Conservation (phyloP, 208 protist genomes). For the Crithidia sp. region DNA sequence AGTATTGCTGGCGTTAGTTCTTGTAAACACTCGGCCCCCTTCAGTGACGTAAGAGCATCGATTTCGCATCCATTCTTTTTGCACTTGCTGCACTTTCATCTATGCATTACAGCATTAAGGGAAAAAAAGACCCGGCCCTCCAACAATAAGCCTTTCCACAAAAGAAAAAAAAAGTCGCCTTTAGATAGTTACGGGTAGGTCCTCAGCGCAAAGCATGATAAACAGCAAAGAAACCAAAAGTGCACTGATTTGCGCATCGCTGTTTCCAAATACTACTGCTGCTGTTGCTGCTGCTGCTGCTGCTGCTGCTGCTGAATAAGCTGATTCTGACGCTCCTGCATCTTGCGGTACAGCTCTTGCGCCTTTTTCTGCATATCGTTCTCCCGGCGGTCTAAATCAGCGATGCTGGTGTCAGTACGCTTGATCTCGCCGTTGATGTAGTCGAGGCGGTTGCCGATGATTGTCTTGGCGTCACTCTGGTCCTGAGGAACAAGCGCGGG, state of each 20-base stretch:
- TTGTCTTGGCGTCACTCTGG: constrained; percentile 89
- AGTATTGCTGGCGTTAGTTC: too few species aligned
- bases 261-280: constrained; percentile 15
- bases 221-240: background rate
- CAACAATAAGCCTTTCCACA: too few species aligned
- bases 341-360: constrained; percentile 82
- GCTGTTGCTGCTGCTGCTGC: constrained; percentile 45
- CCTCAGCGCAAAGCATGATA: background rate
- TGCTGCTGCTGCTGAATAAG: constrained; percentile 73
- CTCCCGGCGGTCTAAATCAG: constrained; percentile 84
- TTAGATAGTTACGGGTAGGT: background rate
- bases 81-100: too few species aligned
- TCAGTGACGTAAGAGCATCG: too few species aligned
- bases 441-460: constrained; percentile 91
- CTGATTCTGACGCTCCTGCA: constrained; percentile 81
- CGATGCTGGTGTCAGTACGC: constrained; percentile 77
- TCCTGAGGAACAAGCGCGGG: constrained; percentile 94
- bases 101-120: too few species aligned
- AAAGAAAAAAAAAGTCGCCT: too few species aligned
- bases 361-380: constrained; percentile 71
- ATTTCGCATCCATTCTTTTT: too few species aligned
- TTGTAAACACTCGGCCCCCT: too few species aligned
- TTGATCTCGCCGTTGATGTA: constrained; percentile 93
- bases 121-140: too few species aligned
- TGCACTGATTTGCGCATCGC: background rate